phyloP scores from a whole-genome alignment of 805 yeast species.

The Blastobotrys mokoenaii region DNA sequence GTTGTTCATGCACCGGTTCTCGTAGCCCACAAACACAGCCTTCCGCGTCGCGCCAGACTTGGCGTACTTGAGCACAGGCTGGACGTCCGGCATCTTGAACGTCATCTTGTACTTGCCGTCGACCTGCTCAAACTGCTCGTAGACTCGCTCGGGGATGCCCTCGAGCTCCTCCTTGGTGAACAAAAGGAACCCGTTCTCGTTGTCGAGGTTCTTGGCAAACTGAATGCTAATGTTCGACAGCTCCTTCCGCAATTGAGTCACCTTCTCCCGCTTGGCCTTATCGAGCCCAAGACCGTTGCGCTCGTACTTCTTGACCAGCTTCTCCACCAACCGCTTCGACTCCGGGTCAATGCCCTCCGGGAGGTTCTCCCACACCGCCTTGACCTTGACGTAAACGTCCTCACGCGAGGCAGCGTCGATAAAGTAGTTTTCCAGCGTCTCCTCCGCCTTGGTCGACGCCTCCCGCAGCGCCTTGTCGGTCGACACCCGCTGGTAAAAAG shows the following conservation, averaged over 20 bases:
- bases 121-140: constrained; percentile 42
- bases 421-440: constrained; percentile 42
- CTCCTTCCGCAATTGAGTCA: constrained; percentile 50
- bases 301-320: constrained; percentile 46
- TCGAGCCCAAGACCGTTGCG: constrained; percentile 60
- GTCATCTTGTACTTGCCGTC: constrained; percentile 51
- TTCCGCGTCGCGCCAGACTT: constrained; percentile 55
- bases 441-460: constrained; percentile 59
- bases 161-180: constrained; percentile 59
- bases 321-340: constrained; percentile 47
- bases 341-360: constrained; percentile 30
- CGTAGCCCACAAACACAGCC: constrained; percentile 56
- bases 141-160: constrained; percentile 63
- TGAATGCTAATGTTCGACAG: constrained; percentile 48
- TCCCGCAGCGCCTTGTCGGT: constrained; percentile 56
- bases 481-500: constrained; percentile 70
- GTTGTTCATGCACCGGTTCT: constrained; percentile 54
- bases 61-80: constrained; percentile 74
- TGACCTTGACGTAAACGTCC: constrained; percentile 55
- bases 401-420: constrained; percentile 61
- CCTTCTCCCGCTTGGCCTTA: constrained; percentile 44
- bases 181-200: constrained; percentile 51
- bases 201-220: constrained; percentile 61
- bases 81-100: constrained; percentile 70
- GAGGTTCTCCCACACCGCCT: constrained; percentile 38